phyloP scores from a whole-genome alignment of 768 basidiomycete species.

The Termitomyces sp. region DNA sequence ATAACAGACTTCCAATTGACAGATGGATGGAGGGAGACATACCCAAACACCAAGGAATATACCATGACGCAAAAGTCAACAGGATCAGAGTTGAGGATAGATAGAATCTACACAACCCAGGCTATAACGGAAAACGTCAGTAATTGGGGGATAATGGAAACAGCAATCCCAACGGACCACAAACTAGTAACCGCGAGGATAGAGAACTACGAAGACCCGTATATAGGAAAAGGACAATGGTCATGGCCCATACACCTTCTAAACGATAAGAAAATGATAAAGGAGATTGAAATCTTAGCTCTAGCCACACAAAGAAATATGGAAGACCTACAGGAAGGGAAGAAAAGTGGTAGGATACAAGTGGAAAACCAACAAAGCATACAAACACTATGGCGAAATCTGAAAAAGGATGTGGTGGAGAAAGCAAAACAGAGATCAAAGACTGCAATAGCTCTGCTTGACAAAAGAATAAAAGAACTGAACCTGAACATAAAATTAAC shows the following conservation, averaged over 20 bases:
- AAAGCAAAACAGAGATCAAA: not conserved
- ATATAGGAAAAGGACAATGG: not conserved
- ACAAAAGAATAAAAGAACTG: not conserved
- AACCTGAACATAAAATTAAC: rapidly evolving
- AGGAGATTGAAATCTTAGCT: not conserved
- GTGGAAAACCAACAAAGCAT: too few relatives aligned
- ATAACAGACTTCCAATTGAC: not conserved
- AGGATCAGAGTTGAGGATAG: not conserved
- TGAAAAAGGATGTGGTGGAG: not conserved
- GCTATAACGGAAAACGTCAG: not conserved
- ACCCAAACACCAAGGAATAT: not conserved
- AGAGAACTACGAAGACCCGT: not conserved
- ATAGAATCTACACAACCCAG: not conserved
- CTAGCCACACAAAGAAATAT: too few relatives aligned
- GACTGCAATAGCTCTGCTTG: not conserved
- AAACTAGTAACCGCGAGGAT: not conserved
- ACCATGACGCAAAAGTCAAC: not conserved
- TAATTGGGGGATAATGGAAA: not conserved
- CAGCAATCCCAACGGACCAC: not conserved
- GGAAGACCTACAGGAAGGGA: too few relatives aligned
- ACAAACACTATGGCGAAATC: not conserved
- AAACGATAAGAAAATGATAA: not conserved
- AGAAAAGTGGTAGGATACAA: too few relatives aligned
- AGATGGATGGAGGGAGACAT: not conserved
- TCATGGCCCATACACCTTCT: not conserved